Base-by-base conservation (phyloP, 2,329 filamentous ascomycete species). In the Aureobasidium pullulans region DNA sequence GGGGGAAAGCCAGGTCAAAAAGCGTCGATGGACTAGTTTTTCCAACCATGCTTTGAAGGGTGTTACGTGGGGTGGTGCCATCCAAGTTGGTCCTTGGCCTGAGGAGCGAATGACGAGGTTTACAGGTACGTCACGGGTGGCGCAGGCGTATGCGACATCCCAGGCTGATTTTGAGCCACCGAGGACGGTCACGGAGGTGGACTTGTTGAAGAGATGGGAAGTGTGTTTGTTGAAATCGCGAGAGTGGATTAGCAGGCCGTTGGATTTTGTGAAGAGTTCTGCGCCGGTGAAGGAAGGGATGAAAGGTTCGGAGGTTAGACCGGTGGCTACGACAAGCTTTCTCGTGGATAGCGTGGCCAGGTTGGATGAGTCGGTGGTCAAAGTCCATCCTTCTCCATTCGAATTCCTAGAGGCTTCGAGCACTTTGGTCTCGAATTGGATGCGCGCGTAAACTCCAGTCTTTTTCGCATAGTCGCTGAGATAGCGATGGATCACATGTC, bases 1-100 rank as follows among this genome's bases (percentile, higher is more conserved):
- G 0, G 89, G 88, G 54, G 82, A 85, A 71, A 92, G 84, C 84
- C 86, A 90, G 1, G 84, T 87, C 57, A 91, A 72, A 63, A 88
- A 78, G 0, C 88, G 83, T 0, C 82, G 86, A 34, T 81, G 80
- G 4, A 86, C 79, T 4, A 90, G 77, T 65, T 86, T 83, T 70
- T 90, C 87, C 0, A 89, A 73, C 79, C 82, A 84, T 60, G 79
- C 80, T 69, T 85, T 85, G n/a, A 88, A 67, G 0, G 85, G 85
- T 1, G 86, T 88, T 15, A 89, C 84, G 59, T 83, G 84, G 1
- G 81, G 71, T 1, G 82, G 81, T 0, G 81, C 71, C 70, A 87
- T 81, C 78, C 79, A 87, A 0, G 76, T 74, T 0, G 85, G 83
- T 0, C 85, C 84, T 60, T 80, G 77, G 4, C 83, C 83, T n/a